These are phyloP conservation scores for Coniella vitis DNA, from an alignment of 2,329 filamentous ascomycete species.

Conservation along the genomic window DNA sequence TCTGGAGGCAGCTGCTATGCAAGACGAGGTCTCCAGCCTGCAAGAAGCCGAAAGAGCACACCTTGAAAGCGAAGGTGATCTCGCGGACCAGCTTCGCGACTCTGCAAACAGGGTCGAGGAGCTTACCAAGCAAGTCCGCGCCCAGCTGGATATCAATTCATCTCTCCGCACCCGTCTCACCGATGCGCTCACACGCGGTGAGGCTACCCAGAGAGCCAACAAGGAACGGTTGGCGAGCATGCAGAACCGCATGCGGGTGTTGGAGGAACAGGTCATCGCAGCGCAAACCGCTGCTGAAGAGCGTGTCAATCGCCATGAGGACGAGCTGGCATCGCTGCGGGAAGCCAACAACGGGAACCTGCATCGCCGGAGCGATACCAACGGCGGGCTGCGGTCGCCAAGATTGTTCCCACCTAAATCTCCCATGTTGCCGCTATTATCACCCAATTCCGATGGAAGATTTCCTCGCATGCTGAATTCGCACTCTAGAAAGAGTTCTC, in stretches of 20 bases:
- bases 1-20: slow-evolving; percentile 56
- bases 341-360: slow-evolving; percentile 74
- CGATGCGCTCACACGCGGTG: slow-evolving; percentile 74
- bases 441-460: slow-evolving; percentile 7
- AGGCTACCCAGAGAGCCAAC: slow-evolving; percentile 74
- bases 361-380: slow-evolving; percentile 57
- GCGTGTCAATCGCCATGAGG: slow-evolving; percentile 74
- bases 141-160: slow-evolving; percentile 73
- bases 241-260: slow-evolving; percentile 68
- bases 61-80: slow-evolving; percentile 53
- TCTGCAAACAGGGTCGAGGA: slow-evolving; percentile 74
- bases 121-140: slow-evolving; percentile 69
- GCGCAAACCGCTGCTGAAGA: slow-evolving; percentile 87
- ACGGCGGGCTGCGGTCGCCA: slow-evolving; percentile 35
- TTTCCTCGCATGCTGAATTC: slow-evolving; percentile 17
- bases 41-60: slow-evolving; percentile 49
- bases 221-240: slow-evolving; percentile 76
- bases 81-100: slow-evolving; percentile 63
- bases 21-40: slow-evolving; percentile 52
- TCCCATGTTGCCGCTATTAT: slow-evolving; percentile 46
- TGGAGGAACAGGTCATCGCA: slow-evolving; percentile 77
- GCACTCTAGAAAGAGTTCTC: slow-evolving; percentile 12
- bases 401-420: slow-evolving; percentile 50
- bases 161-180: slow-evolving; percentile 69
- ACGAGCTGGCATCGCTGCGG: slow-evolving; percentile 68